phyloP scores from a whole-genome alignment of 1,139 yeast species.

The Nakaseomyces nivariensis region DNA sequence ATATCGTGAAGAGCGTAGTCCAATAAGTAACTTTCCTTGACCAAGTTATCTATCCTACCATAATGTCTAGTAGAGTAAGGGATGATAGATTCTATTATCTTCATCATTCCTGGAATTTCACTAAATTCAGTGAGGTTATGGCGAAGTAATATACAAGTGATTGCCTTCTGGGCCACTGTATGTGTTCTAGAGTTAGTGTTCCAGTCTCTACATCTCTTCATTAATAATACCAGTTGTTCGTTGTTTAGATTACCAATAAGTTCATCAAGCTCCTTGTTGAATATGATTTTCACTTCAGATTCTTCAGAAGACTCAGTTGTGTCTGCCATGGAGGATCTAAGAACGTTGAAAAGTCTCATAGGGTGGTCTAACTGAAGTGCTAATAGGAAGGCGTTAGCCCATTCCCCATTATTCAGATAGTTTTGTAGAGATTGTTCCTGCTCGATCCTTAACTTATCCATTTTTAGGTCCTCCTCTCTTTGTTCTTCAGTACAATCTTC shows the following conservation, averaged over 20 bases:
- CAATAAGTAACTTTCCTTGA: conserved; percentile 75
- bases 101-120: conserved; percentile 58
- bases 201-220: conserved; percentile 86
- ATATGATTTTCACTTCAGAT: conserved; percentile 39
- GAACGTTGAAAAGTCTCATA: conserved; percentile 65
- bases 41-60: conserved; percentile 59
- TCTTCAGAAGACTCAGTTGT: conserved; percentile 19
- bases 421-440: conserved; percentile 80
- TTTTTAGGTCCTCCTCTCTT: conserved; percentile 39
- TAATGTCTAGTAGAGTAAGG: conserved; percentile 87
- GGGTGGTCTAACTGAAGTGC: conserved; percentile 84
- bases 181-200: conserved; percentile 80
- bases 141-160: conserved; percentile 51
- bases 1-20: conserved; percentile 79
- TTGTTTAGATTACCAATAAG: conserved; percentile 50
- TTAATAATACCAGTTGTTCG: conserved; percentile 49
- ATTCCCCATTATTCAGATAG: conserved; percentile 58
- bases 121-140: conserved; percentile 47
- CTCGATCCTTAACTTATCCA: conserved; percentile 55
- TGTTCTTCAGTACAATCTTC: conserved; percentile 72
- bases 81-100: conserved; percentile 58
- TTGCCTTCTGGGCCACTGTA: conserved; percentile 66
- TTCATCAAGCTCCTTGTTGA: conserved; percentile 50
- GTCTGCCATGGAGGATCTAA: conserved; percentile 41
- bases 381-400: conserved; percentile 80